Evolutionary conservation across 345 rosid genomes (phyloP).

Genomic region (Salix suchowensis): DNA sequence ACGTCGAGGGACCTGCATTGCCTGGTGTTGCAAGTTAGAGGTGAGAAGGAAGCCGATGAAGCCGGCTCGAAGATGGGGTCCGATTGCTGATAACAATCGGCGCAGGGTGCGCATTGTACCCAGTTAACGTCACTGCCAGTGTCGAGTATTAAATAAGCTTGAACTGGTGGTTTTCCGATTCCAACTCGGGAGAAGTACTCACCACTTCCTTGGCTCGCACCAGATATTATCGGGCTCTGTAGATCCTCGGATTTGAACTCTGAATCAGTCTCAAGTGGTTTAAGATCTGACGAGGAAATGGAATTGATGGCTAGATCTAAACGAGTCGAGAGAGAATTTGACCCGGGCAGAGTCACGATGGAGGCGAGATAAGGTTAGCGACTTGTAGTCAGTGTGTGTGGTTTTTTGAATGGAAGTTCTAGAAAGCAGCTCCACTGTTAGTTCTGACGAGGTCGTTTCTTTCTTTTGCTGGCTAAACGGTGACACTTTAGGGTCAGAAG

Average conservation of each 20-base stretch:
- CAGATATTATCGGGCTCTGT: conserved; percentile 60
- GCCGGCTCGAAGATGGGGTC: conserved; percentile 82
- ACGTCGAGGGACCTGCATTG: conserved; percentile 65
- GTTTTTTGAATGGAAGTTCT: conserved; percentile 39
- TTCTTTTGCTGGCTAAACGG: background rate
- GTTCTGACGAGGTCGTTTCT: conserved; percentile 13
- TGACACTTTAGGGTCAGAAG: conserved; percentile 7
- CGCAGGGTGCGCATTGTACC: conserved; percentile 88
- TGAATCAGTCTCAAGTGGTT: conserved; percentile 26
- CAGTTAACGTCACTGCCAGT: conserved; percentile 91
- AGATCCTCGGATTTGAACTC: conserved; percentile 35
- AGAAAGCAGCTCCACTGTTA: conserved; percentile 47
- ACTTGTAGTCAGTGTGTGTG: conserved; percentile 50
- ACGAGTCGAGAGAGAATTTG: conserved; percentile 42
- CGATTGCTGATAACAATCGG: conserved; percentile 78
- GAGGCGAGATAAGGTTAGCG: conserved; percentile 57
- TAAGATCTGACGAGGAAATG: conserved; percentile 45
- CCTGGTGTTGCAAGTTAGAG: conserved; percentile 54
- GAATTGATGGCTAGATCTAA: conserved; percentile 46
- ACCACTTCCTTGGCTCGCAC: conserved; percentile 84
- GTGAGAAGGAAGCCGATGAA: conserved; percentile 54
- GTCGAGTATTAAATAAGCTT: conserved; percentile 70
- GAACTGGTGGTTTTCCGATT: conserved; percentile 69
- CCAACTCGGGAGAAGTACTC: conserved; percentile 89
- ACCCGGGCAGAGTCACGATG: conserved; percentile 71